Percentiles rank a stretch among this genome's conserved stretches.
phyloP scores from a whole-genome alignment of 2,329 filamentous ascomycete species.

The Seiridium unicorne region DNA sequence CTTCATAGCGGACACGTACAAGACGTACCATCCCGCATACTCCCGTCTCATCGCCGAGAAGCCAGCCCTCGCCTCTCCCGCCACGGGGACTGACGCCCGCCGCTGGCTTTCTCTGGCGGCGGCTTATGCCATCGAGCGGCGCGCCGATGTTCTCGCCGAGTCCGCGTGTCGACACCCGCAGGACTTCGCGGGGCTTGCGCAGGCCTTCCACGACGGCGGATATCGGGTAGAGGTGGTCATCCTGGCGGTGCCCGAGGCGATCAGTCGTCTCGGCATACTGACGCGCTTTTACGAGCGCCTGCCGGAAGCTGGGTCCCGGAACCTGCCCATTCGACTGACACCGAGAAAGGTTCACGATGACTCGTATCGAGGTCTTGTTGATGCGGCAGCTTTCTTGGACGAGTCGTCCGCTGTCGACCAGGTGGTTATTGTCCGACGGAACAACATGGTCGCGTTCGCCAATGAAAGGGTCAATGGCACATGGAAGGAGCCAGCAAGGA shows the following conservation, averaged over 20 bases:
- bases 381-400: constrained; percentile 37
- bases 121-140: constrained; percentile 25
- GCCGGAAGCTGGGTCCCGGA: constrained; percentile 31
- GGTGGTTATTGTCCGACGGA: constrained; percentile 38
- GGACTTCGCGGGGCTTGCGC: constrained; percentile 37
- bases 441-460: constrained; percentile 32
- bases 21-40: constrained; percentile 45
- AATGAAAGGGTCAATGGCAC: constrained; percentile 13
- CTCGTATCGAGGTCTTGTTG: constrained; percentile 37
- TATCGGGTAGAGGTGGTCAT: constrained; percentile 39
- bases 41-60: constrained; percentile 23
- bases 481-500: background rate
- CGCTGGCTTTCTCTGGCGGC: constrained; percentile 42
- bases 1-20: constrained; percentile 49
- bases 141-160: constrained; percentile 40
- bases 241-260: constrained; percentile 38
- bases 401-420: constrained; percentile 25
- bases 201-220: constrained; percentile 27
- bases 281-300: constrained; percentile 34
- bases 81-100: constrained; percentile 39
- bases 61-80: constrained; percentile 35
- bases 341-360: constrained; percentile 44
- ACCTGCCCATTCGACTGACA: constrained; percentile 39
- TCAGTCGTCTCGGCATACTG: constrained; percentile 42
- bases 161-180: constrained; percentile 41